Evolutionary conservation across 306 rosid genomes (phyloP).

Genomic region (Delonix regia): DNA sequence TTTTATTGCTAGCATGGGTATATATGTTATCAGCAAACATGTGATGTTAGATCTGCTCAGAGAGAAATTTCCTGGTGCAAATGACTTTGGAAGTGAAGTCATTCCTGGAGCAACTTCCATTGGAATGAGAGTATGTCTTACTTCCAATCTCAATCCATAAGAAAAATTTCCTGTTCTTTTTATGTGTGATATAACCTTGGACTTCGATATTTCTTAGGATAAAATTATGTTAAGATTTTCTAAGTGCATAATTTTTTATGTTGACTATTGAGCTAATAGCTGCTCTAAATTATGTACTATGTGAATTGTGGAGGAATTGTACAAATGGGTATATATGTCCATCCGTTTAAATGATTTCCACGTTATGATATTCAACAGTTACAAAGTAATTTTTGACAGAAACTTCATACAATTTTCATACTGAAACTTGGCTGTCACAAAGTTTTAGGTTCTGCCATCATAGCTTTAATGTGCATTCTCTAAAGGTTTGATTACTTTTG

Average conservation of each 20-base stretch:
- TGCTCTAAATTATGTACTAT: neutral
- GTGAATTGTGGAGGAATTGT: neutral
- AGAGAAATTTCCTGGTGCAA: constrained; percentile 86
- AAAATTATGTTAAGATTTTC: neutral
- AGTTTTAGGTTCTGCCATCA: neutral
- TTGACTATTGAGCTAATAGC: neutral
- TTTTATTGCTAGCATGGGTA: constrained; percentile 98
- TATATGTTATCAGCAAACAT: constrained; percentile 92
- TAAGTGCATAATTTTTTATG: neutral
- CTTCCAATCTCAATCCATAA: neutral
- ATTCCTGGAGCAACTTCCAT: constrained; percentile 97
- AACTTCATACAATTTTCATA: neutral
- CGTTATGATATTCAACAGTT: neutral
- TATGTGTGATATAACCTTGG: neutral
- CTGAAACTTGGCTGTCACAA: neutral
- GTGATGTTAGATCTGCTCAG: constrained; percentile 85
- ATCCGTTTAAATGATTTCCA: neutral
- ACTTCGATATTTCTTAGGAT: neutral
- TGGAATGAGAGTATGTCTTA: constrained; percentile 81
- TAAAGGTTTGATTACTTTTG: constrained; percentile 25
- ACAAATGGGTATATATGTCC: neutral
- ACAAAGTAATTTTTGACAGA: neutral
- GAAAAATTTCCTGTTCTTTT: constrained; percentile 4
- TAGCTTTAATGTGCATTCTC: neutral
- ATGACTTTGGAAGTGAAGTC: constrained; percentile 98